A percentile compares a stretch with the other conserved stretches of the same genome.
These are phyloP conservation scores for Termitomyces sp. DNA, from an alignment of 768 basidiomycete genomes.

Conservation along the genomic window DNA sequence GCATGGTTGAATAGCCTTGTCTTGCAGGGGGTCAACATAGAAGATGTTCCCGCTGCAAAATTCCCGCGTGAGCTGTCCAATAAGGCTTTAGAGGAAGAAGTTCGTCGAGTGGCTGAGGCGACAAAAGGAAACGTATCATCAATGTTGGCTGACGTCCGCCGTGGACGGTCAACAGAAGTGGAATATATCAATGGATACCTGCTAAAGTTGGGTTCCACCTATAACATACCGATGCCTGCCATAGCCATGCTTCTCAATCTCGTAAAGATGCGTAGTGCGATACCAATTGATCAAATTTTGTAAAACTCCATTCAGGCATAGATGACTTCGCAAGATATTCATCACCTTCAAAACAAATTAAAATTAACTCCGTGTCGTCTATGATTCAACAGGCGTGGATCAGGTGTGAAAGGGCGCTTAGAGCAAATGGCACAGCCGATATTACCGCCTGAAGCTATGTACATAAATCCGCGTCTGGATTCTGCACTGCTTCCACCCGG, in stretches of 20 bases:
- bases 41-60: slow-evolving; percentile 24
- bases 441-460: neutral
- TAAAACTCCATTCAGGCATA: slow-evolving; percentile 4
- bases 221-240: slow-evolving; percentile 52
- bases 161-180: slow-evolving; percentile 66
- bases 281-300: slow-evolving; percentile 48
- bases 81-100: slow-evolving; percentile 46
- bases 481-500: neutral
- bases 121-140: slow-evolving; percentile 73
- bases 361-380: neutral
- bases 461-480: neutral
- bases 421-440: too few relatives aligned
- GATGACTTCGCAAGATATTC: neutral
- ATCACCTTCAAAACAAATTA: neutral
- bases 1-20: slow-evolving; percentile 25
- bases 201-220: slow-evolving; percentile 48
- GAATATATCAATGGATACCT: slow-evolving; percentile 83
- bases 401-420: neutral
- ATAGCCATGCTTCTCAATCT: slow-evolving; percentile 51
- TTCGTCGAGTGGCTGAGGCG: slow-evolving; percentile 45
- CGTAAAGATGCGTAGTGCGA: slow-evolving; percentile 48
- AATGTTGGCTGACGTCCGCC: slow-evolving; percentile 69
- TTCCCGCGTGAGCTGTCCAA: slow-evolving; percentile 42
- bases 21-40: slow-evolving; percentile 19
- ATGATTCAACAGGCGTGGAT: neutral